A percentile compares a stretch with the other conserved stretches of the same genome.
phyloP scores from a whole-genome alignment of 257 asterid species.

The Fraxinus quadrangulata region DNA sequence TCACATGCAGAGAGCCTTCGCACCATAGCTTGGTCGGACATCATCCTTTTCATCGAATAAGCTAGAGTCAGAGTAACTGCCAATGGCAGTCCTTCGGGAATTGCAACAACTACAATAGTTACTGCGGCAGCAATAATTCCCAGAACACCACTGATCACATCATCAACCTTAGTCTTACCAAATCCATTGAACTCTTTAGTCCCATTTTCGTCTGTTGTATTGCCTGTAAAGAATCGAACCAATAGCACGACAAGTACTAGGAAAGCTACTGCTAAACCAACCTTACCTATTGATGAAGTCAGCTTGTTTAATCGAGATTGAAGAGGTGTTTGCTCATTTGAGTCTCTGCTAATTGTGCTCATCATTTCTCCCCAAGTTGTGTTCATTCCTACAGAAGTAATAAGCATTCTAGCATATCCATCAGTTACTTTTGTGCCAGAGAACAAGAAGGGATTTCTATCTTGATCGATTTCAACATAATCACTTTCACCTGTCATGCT shows the following conservation, averaged over 20 bases:
- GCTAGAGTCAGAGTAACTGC: conserved; percentile 65
- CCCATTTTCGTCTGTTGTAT: conserved; percentile 39
- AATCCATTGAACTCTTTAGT: conserved; percentile 34
- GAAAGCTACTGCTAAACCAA: conserved; percentile 49
- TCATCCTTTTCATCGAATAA: conserved; percentile 58
- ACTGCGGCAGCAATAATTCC: conserved; percentile 47
- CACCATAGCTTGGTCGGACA: conserved; percentile 60
- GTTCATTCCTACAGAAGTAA: conserved; percentile 33
- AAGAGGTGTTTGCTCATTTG: conserved; percentile 50
- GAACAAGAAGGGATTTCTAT: conserved; percentile 22
- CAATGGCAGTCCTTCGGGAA: conserved; percentile 61
- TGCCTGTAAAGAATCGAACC: conserved; percentile 50
- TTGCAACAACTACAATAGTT: conserved; percentile 54
- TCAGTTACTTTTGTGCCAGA: conserved; percentile 31
- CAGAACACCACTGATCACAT: conserved; percentile 47
- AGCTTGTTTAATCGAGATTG: conserved; percentile 51
- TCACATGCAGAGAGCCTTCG: conserved; percentile 59
- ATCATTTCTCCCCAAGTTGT: conserved; percentile 61
- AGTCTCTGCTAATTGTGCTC: conserved; percentile 35
- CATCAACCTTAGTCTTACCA: conserved; percentile 35
- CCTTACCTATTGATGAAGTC: conserved; percentile 48
- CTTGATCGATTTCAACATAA: conserved; percentile 11
- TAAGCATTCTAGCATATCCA: conserved; percentile 28
- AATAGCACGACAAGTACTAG: conserved; percentile 45
- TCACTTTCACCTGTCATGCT: conserved; percentile 45